Base-by-base conservation (phyloP, 495 filamentous ascomycete genomes). In the Aeminium ludgeri region DNA sequence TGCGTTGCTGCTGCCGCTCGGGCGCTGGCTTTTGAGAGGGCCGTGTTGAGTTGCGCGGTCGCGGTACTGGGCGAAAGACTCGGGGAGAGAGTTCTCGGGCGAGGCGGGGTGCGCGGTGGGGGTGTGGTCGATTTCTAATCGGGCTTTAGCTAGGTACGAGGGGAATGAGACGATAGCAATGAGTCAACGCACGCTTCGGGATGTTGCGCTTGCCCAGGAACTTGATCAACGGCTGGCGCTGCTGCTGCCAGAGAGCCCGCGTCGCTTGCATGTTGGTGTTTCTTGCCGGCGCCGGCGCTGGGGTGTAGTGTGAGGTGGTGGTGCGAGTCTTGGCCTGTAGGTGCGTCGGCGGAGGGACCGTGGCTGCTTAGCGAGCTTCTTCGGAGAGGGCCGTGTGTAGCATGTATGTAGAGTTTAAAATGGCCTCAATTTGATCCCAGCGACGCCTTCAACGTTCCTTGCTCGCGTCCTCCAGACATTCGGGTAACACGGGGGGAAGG, bases 1-100 rank as follows among this genome's bases (percentile, higher is more conserved):
- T 8, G 23, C 23, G 23, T 3, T 25, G 23, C 23, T 25, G 23
- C 23, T 8, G 23, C 23, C 23, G 23, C 23, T 25, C 23, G 23
- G 23, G 8, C 23, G 65, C 50, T 71, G 68, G 47, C 69, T 69
- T 43, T 60, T 67, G 35, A 96, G 74, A 8, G 89, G 89, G 16
- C 89, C 89, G 60, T 94, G 86, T 58, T 94, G 87, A 60, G 85
- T 80, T 19, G 87, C 91, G 62, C 84, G 83, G 57, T 78, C 73
- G 53, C 89, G 78, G 73, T 97, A 97, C 51, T 74, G 65, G 45
- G 83, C 84, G 68, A 97, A 97, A 33, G 80, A 80, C 50, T 77
- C 69, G 30, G 76, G 76, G 15, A 79, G 69, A 34, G 50, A 35
- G 28, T 66, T 52, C 3, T 69, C 51, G 53, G 84, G 82, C 34